Evolutionary conservation across 805 yeast genomes (phyloP), one percentile per base, ranked within the genome.

Genomic region (Priceomyces haplophilus): DNA sequence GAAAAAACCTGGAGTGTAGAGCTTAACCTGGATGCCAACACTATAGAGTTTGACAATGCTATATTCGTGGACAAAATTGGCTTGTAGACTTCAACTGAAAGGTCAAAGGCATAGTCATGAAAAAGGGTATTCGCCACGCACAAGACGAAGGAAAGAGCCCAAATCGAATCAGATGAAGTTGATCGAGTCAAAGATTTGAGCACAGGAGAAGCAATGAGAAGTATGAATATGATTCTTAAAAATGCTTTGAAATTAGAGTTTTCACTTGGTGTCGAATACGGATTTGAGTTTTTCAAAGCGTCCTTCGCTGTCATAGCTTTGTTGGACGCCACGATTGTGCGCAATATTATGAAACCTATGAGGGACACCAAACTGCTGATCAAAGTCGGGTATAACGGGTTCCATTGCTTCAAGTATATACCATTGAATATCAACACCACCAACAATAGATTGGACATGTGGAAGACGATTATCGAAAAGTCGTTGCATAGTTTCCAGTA

Each of bases 81-180:
- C 57, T 60, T 56, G 50, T 69, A 69, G 34, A 48, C 42, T 3
- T 43, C 41, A 8, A 37, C 34, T 3, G 56, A 51, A n/a, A 75
- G 56, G 47, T 76, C 78, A 54, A 76, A 69, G 29, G 85, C 75
- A 59, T 85, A 83, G 62, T 87, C 87, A 56, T 83, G 82, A 52
- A 82, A 72, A 19, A 82, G 55, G 2, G 89, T 65, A 53, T 88
- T 88, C 34, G 82, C 66, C 8, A 88, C 52, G 24, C 86, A 81
- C 12, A 93, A 68, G 82, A 96, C 84, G 37, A 83, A 80, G 6
- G 95, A 79, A 3, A 93, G 63, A 0, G 96, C 89, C 97, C 98
- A 91, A 46, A 93, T 88, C 12, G 97, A 88, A 65, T 93, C 98
- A 0, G 93, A 84, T 0, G 97, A 80, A 0, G 97, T 88, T 0